phyloP scores from a whole-genome alignment of 1,284 basidiomycete species.

The Somion occarium region DNA sequence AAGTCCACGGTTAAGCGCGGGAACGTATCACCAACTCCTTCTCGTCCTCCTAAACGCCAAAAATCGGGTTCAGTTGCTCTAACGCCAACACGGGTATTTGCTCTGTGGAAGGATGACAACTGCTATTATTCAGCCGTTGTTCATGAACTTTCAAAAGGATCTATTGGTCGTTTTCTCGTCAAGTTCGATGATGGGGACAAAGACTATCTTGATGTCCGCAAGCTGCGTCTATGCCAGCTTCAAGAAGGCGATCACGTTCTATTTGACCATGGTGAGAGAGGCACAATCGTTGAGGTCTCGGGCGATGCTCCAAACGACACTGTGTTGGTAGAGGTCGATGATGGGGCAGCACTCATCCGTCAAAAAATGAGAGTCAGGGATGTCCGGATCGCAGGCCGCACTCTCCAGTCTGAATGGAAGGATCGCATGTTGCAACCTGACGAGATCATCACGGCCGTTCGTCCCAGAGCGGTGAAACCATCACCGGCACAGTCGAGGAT shows the following conservation, averaged over 20 bases:
- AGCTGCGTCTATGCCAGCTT: conserved; percentile 50
- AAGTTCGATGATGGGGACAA: conserved; percentile 58
- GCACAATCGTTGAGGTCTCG: conserved; percentile 33
- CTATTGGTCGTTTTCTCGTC: conserved; percentile 36
- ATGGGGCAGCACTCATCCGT: conserved; percentile 30
- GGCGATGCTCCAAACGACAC: conserved; percentile 28
- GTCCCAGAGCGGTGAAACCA: conserved; percentile 25
- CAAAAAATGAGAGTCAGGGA: conserved; percentile 26
- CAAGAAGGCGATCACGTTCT: conserved; percentile 53
- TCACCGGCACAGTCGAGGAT: conserved; percentile 43
- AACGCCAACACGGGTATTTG: conserved; percentile 55
- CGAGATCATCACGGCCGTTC: conserved; percentile 36
- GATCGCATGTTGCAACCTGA: conserved; percentile 40
- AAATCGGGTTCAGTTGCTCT: conserved; percentile 17
- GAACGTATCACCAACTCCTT: conserved; percentile 27
- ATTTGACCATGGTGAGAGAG: conserved; percentile 27
- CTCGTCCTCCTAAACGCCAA: conserved; percentile 27
- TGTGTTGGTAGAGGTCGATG: conserved; percentile 37
- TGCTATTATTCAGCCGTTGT: conserved; percentile 61
- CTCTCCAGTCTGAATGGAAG: conserved; percentile 47
- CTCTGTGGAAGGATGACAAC: conserved; percentile 55
- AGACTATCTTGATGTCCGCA: conserved; percentile 41
- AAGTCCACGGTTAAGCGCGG: conserved; percentile 19
- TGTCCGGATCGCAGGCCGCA: conserved; percentile 44
- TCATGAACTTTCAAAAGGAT: conserved; percentile 25